These are phyloP conservation scores for Xylaria nigripes DNA, from an alignment of 495 filamentous ascomycete genomes.

Conservation along the genomic window DNA sequence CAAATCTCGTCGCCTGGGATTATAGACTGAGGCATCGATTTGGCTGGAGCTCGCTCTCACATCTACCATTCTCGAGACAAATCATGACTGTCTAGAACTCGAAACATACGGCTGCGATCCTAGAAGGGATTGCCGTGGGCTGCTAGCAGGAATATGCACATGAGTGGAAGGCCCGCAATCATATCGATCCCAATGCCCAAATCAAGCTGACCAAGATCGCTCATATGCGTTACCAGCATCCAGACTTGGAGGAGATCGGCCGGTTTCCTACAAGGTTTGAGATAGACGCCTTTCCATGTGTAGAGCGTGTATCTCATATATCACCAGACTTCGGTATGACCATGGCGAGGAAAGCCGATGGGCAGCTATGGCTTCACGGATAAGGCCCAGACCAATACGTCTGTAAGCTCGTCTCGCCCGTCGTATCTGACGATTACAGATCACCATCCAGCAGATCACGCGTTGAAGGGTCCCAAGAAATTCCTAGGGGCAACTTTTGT, in stretches of 20 bases:
- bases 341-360: constrained; percentile 22
- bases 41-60: not conserved
- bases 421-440: not conserved
- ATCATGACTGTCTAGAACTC: constrained; percentile 1
- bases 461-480: constrained; percentile 29
- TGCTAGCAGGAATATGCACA: constrained; percentile 6
- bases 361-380: constrained; percentile 34
- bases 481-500: constrained; percentile 31
- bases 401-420: not conserved
- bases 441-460: constrained; percentile 22
- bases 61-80: not conserved
- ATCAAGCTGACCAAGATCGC: constrained; percentile 12
- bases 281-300: not conserved
- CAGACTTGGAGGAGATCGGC: constrained; percentile 13
- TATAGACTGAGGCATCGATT: not conserved
- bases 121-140: constrained; percentile 6
- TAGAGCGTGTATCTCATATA: not conserved
- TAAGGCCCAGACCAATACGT: constrained; percentile 40
- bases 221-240: constrained; percentile 17
- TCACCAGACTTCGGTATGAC: constrained; percentile 35
- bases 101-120: constrained; percentile 7
- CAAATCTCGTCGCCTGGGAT: not conserved
- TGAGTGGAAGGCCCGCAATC: constrained; percentile 7
- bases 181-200: constrained; percentile 4
- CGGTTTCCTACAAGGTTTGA: constrained; percentile 16